Evolutionary conservation across 2,329 filamentous ascomycete species (phyloP).

Genomic region (Grosmannia clavigera): DNA sequence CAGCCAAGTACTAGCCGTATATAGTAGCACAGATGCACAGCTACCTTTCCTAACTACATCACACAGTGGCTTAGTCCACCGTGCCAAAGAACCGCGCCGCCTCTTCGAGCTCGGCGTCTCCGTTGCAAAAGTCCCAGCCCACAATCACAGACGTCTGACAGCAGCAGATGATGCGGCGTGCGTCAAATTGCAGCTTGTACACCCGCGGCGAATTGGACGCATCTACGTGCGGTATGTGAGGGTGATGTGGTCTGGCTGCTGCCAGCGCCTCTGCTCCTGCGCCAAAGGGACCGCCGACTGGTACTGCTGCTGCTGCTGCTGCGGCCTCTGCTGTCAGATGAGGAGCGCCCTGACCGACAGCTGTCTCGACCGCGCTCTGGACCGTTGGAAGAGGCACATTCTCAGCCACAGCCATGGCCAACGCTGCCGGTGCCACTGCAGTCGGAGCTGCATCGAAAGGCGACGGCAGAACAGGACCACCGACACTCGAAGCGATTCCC

Average conservation of each 20-base stretch:
- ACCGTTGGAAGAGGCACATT: background rate
- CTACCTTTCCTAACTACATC: too few relatives aligned
- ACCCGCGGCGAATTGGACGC: conserved; percentile 47
- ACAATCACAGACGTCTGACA: conserved; percentile 86
- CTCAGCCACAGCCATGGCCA: background rate
- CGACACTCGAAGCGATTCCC: background rate
- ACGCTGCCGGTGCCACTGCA: background rate
- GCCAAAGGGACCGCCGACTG: background rate
- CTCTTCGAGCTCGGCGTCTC: conserved; percentile 66
- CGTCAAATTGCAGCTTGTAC: conserved; percentile 96
- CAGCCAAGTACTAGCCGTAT: background rate
- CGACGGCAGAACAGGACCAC: background rate
- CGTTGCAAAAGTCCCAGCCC: conserved; percentile 94
- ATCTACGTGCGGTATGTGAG: conserved; percentile 36
- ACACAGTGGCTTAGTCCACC: conserved; percentile 29
- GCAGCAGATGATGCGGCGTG: conserved; percentile 84
- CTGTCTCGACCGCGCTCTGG: background rate
- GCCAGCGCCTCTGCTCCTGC: background rate
- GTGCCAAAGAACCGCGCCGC: conserved; percentile 66
- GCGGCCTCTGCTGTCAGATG: background rate
- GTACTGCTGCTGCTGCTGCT: conserved; percentile 1
- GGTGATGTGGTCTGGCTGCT: conserved; percentile 21
- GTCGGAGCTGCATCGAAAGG: background rate
- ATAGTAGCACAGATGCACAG: background rate
- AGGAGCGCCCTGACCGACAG: background rate